These are phyloP conservation scores for Saccharomyces pastorianus DNA, from an alignment of 1,139 yeast species.

Conservation along the genomic window DNA sequence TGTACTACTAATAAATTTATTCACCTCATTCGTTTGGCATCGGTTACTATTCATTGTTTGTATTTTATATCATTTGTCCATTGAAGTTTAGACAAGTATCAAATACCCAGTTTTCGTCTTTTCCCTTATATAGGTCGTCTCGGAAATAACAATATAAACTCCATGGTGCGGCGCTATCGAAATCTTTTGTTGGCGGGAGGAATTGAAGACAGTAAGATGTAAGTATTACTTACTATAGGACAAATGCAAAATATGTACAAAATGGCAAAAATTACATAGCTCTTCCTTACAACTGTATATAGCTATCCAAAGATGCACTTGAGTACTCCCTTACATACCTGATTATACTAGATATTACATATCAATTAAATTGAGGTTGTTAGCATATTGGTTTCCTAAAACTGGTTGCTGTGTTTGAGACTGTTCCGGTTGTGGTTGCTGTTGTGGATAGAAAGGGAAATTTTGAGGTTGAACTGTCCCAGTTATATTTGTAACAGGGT, in stretches of 20 bases:
- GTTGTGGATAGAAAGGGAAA: neutral
- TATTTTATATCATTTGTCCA: neutral
- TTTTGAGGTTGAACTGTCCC: neutral
- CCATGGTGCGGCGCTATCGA: neutral
- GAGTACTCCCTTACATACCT: neutral
- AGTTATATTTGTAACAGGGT: neutral
- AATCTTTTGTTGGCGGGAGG: neutral
- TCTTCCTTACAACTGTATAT: neutral
- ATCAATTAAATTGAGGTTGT: slow-evolving; percentile 28
- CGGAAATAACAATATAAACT: neutral
- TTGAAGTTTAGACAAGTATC: neutral
- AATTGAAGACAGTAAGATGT: neutral
- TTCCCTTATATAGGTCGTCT: neutral
- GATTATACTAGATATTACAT: slow-evolving; percentile 9
- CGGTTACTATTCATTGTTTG: neutral
- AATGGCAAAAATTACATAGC: neutral
- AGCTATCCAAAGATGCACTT: neutral
- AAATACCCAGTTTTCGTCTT: neutral
- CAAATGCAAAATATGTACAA: neutral
- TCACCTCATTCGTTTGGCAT: neutral
- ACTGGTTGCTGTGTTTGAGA: neutral
- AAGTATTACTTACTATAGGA: neutral
- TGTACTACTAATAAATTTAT: neutral
- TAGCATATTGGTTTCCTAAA: neutral
- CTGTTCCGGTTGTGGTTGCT: neutral